Evolutionary conservation across 2,329 filamentous ascomycete species (phyloP).

Genomic region (Epichloe uncinata): DNA sequence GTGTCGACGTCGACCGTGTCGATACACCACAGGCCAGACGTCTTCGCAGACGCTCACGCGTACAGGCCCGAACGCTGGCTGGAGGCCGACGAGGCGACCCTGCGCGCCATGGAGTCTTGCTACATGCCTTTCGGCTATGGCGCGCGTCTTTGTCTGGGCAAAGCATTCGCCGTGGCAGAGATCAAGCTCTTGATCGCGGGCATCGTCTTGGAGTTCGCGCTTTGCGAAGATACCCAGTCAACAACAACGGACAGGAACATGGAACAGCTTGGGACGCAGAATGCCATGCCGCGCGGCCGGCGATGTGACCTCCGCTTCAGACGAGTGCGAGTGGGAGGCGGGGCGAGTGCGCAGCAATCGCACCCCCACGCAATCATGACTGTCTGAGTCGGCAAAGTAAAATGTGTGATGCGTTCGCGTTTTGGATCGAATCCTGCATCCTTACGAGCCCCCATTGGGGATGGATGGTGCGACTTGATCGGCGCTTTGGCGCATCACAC

Average conservation of each 20-base stretch:
- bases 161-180: conserved; percentile 3
- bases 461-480: too few species aligned
- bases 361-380: too few species aligned
- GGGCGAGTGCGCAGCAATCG: too few species aligned
- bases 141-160: conserved; percentile 4
- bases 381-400: too few species aligned
- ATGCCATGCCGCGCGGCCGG: conserved; percentile 3
- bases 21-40: conserved; percentile 1
- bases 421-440: neutral
- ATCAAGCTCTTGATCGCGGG: conserved; percentile 3
- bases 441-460: too few species aligned
- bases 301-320: conserved; percentile 3
- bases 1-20: conserved; percentile 4
- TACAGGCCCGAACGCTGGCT: conserved; percentile 4
- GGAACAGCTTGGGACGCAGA: conserved; percentile 4
- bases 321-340: neutral
- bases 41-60: neutral
- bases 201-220: neutral
- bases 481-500: too few species aligned
- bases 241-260: neutral
- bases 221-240: neutral
- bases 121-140: conserved; percentile 5
- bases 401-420: too few species aligned
- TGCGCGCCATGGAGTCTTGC: conserved; percentile 4
- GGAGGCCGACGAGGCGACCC: conserved; percentile 1